Conservation (phyloP, 345 rosid genomes). For the Lepidium africanum region DNA sequence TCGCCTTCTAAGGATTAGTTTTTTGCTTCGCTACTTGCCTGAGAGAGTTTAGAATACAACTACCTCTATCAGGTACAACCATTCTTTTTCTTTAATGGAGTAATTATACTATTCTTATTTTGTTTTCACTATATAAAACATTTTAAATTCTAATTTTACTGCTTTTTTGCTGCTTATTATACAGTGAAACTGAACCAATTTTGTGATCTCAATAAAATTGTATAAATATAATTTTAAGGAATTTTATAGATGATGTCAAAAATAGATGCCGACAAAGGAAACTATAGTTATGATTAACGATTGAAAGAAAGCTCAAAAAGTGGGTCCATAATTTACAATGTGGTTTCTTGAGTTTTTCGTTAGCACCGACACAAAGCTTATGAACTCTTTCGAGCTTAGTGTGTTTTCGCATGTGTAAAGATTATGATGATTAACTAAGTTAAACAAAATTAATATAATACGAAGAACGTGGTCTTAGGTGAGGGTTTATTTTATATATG, state of each 20-base stretch:
- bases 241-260: constrained; percentile 1
- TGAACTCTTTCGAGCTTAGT: constrained; percentile 9
- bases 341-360: constrained; percentile 2
- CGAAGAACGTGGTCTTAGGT: constrained; percentile 21
- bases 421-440: background rate
- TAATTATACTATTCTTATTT: too few species aligned
- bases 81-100: too few species aligned
- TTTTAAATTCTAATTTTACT: background rate
- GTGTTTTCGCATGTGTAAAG: constrained; percentile 12
- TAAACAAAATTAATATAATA: background rate
- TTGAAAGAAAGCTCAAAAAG: background rate
- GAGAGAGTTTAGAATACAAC: too few species aligned
- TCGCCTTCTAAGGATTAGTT: too few species aligned
- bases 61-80: too few species aligned
- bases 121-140: background rate
- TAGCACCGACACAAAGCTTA: constrained; percentile 22
- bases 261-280: constrained; percentile 20
- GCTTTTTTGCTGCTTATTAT: background rate
- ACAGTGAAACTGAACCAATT: background rate
- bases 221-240: background rate
- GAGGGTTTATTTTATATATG: background rate
- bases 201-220: background rate
- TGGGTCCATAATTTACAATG: constrained; percentile 13
- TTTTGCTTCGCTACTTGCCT: too few species aligned
- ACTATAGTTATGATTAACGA: background rate